Evolutionary conservation across 1,139 yeast species (phyloP).

Genomic region (Blastobotrys proliferans): DNA sequence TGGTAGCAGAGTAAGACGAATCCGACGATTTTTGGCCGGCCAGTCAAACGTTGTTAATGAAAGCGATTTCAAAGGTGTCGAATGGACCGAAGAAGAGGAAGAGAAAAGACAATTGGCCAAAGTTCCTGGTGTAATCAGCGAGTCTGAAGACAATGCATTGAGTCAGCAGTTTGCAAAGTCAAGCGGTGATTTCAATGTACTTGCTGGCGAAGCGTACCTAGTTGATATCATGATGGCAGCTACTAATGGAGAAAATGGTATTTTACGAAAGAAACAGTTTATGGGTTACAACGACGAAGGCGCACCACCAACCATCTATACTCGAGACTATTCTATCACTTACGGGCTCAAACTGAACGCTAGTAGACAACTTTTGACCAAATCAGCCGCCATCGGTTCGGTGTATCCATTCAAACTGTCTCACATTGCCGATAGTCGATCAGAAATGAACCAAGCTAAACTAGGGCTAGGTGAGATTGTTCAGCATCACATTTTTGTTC

Average conservation of each 20-base stretch:
- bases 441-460: conserved; percentile 46
- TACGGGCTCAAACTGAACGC: conserved; percentile 74
- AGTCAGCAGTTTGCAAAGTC: conserved; percentile 11
- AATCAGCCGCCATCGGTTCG: conserved; percentile 67
- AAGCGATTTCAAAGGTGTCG: conserved; percentile 87
- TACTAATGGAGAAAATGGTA: conserved; percentile 36
- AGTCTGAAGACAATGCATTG: conserved; percentile 16
- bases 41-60: conserved; percentile 92
- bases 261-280: conserved; percentile 28
- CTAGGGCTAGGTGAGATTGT: conserved; percentile 78
- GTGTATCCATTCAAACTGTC: conserved; percentile 86
- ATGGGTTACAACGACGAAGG: conserved; percentile 25
- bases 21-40: conserved; percentile 91
- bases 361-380: conserved; percentile 65
- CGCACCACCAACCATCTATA: conserved; percentile 58
- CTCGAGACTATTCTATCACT: conserved; percentile 78
- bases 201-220: conserved; percentile 81
- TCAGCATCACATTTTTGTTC: conserved; percentile 74
- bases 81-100: conserved; percentile 83
- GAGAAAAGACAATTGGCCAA: conserved; percentile 51
- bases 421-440: conserved; percentile 26
- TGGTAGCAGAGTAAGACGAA: conserved; percentile 85
- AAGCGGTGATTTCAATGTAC: conserved; percentile 55
- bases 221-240: conserved; percentile 82
- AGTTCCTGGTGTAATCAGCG: conserved; percentile 19